Percentiles rank a stretch among this genome's conserved stretches.
Evolutionary conservation across 495 filamentous ascomycete species (phyloP).

Genomic region (Cercophora newfieldiana): DNA sequence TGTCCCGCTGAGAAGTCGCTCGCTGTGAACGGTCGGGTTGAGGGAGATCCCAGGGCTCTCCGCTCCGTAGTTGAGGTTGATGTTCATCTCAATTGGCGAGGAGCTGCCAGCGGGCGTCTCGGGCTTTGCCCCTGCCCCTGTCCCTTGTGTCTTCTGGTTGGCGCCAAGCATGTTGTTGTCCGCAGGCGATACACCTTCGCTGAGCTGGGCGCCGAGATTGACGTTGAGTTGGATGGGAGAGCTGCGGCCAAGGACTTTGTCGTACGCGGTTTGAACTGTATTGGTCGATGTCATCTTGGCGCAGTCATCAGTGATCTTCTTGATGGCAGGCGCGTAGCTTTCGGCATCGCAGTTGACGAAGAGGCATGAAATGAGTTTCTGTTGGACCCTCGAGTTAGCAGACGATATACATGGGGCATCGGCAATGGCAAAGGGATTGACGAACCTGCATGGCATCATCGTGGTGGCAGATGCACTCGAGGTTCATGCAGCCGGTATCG

Average conservation of each 20-base stretch:
- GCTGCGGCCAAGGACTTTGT: slow-evolving; percentile 27
- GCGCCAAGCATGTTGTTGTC: background rate
- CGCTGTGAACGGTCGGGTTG: slow-evolving; percentile 14
- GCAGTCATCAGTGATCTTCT: slow-evolving; percentile 29
- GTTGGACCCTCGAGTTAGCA: background rate
- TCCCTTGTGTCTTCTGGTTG: slow-evolving; percentile 8
- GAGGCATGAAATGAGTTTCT: slow-evolving; percentile 29
- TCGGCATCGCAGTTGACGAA: slow-evolving; percentile 29
- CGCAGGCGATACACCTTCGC: background rate
- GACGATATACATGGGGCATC: background rate
- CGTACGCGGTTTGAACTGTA: slow-evolving; percentile 33
- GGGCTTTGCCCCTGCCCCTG: too few relatives aligned
- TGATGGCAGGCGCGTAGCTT: slow-evolving; percentile 23
- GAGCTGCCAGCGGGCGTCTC: background rate
- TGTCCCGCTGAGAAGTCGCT: slow-evolving; percentile 8
- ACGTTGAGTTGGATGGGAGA: slow-evolving; percentile 19
- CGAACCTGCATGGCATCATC: slow-evolving; percentile 24
- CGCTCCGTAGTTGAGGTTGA: slow-evolving; percentile 24
- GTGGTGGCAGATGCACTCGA: slow-evolving; percentile 20
- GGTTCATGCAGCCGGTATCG: background rate
- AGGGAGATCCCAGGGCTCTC: slow-evolving; percentile 11
- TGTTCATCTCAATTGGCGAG: slow-evolving; percentile 26
- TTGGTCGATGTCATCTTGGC: slow-evolving; percentile 38
- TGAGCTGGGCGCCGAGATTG: background rate
- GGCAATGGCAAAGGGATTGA: background rate